These are phyloP conservation scores for Lipomyces mesembrius DNA, from an alignment of 805 yeast species.

Conservation along the genomic window DNA sequence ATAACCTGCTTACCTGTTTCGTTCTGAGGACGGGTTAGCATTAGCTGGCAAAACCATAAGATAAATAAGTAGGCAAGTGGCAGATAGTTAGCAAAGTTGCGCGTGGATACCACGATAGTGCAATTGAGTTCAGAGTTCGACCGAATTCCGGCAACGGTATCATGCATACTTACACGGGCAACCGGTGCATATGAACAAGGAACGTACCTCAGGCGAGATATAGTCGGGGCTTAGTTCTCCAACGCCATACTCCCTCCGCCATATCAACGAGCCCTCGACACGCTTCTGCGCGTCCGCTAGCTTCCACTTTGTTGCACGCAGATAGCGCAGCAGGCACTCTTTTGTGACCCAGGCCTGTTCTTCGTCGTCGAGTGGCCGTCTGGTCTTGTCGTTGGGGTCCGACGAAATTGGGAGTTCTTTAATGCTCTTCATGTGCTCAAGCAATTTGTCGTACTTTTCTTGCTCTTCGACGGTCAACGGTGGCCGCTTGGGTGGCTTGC, in stretches of 20 bases:
- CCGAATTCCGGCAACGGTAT: not conserved
- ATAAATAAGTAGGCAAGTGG: not conserved
- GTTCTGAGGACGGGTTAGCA: conserved; percentile 57
- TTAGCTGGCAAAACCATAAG: not conserved
- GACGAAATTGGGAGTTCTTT: conserved; percentile 52
- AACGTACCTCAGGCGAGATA: conserved; percentile 39
- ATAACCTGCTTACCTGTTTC: conserved; percentile 92
- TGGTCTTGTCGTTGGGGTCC: conserved; percentile 48
- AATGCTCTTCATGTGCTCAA: conserved; percentile 62
- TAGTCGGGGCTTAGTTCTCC: conserved; percentile 47
- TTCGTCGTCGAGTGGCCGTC: conserved; percentile 49
- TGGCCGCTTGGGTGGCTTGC: conserved; percentile 57
- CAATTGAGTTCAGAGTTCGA: not conserved
- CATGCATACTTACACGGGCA: not conserved
- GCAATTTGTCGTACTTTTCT: conserved; percentile 63
- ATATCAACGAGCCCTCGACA: conserved; percentile 74
- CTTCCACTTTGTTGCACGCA: conserved; percentile 94
- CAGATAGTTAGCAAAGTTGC: not conserved
- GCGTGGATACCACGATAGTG: not conserved
- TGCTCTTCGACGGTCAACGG: conserved; percentile 60
- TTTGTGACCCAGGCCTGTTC: conserved; percentile 93
- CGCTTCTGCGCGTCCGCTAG: conserved; percentile 71
- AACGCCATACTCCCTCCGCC: conserved; percentile 95
- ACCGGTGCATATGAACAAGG: not conserved
- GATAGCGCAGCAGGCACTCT: conserved; percentile 87